These are phyloP conservation scores for Metahyphopichia silvanorum DNA, from an alignment of 805 yeast species.

Conservation along the genomic window DNA sequence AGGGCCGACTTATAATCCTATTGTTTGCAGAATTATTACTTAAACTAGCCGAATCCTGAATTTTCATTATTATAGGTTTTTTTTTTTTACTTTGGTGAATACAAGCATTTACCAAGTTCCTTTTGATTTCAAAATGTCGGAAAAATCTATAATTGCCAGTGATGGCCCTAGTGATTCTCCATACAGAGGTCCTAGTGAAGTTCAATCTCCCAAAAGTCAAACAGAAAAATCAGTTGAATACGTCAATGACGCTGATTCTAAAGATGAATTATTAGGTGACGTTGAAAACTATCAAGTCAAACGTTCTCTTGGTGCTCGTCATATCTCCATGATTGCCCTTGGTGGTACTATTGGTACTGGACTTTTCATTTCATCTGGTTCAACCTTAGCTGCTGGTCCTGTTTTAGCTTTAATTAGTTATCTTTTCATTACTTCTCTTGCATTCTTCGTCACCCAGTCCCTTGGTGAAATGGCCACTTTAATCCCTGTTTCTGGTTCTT, in stretches of 20 bases:
- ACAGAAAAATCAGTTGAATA: constrained; percentile 4
- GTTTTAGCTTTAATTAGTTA: constrained; percentile 64
- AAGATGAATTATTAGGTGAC: constrained; percentile 5
- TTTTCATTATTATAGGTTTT: too few species aligned
- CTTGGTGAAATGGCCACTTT: constrained; percentile 81
- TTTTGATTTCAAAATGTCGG: too few species aligned
- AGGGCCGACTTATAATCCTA: too few species aligned
- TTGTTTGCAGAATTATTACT: too few species aligned
- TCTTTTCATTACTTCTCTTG: constrained; percentile 62
- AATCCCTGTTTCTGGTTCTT: constrained; percentile 66
- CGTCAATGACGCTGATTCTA: constrained; percentile 5
- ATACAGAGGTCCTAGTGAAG: not conserved
- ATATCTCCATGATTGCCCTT: constrained; percentile 70
- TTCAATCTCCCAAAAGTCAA: constrained; percentile 1
- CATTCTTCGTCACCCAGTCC: constrained; percentile 64
- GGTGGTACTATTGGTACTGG: constrained; percentile 85
- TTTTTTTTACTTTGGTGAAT: too few species aligned
- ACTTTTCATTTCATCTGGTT: constrained; percentile 61
- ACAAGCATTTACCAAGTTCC: too few species aligned
- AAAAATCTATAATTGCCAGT: too few species aligned
- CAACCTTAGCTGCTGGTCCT: constrained; percentile 65
- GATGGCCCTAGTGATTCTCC: too few species aligned
- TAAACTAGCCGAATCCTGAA: too few species aligned
- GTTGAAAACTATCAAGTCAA: constrained; percentile 37
- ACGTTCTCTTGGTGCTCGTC: constrained; percentile 62